Evolutionary conservation across 176 grass and related monocot genomes (phyloP).

Genomic region (Leersia perrieri): DNA sequence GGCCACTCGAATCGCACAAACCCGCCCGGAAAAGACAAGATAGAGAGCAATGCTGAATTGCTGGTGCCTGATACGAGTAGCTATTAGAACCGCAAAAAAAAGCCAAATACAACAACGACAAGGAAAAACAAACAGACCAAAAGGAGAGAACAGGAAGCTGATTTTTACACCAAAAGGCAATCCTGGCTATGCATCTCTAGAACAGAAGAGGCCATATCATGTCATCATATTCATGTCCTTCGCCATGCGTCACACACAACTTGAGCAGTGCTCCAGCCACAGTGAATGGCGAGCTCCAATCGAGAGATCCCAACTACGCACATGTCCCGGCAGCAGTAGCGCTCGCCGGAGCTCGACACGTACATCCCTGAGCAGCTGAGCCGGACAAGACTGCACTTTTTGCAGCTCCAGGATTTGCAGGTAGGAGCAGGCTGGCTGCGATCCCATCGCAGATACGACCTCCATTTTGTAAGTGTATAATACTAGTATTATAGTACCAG

Average conservation of each 20-base stretch:
- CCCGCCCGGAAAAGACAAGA: not conserved
- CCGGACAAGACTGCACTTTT: not conserved
- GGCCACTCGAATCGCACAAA: constrained; percentile 35
- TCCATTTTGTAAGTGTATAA: not conserved
- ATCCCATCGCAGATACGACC: constrained; percentile 17
- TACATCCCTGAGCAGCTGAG: not conserved
- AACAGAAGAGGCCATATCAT: not conserved
- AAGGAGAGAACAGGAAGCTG: not conserved
- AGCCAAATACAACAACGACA: not conserved
- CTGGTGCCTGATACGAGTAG: not conserved
- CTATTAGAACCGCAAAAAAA: constrained; percentile 15
- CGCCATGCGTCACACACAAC: not conserved
- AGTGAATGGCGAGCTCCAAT: not conserved
- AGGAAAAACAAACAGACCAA: not conserved
- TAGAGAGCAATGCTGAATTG: not conserved
- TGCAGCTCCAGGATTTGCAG: not conserved
- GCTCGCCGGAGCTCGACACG: not conserved
- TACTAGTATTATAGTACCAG: not conserved
- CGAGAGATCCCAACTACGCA: not conserved
- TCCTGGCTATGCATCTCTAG: not conserved
- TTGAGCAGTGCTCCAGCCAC: not conserved
- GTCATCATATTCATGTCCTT: too few species aligned
- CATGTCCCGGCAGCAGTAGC: not conserved
- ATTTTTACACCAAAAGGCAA: not conserved
- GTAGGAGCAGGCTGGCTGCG: not conserved